A percentile compares a stretch with the other conserved stretches of the same genome.
Conservation (phyloP, 1,284 basidiomycete species). For the Microbotryomycetes sp. region DNA sequence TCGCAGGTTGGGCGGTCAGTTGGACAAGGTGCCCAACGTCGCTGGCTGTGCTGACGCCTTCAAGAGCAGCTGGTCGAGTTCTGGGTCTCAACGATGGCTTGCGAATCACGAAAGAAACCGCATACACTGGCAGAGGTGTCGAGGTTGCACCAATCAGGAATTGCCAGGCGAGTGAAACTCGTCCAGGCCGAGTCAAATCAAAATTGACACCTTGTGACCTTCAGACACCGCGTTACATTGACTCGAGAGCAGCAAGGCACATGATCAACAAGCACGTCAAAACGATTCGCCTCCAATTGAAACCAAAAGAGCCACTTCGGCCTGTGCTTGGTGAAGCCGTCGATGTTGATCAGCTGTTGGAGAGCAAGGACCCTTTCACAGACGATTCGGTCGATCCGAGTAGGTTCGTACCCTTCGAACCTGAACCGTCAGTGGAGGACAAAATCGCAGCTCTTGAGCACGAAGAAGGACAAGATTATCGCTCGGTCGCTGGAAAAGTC, state of each 20-base stretch:
- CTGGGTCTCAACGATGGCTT: slow-evolving; percentile 35
- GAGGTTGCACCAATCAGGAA: slow-evolving; percentile 49
- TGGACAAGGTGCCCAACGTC: neutral
- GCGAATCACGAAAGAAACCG: slow-evolving; percentile 34
- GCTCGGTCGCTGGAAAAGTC: slow-evolving; percentile 31
- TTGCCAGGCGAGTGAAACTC: slow-evolving; percentile 40
- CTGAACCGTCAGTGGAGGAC: slow-evolving; percentile 5
- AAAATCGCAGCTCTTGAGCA: slow-evolving; percentile 30
- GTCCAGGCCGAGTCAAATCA: slow-evolving; percentile 29
- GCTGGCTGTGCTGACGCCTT: neutral
- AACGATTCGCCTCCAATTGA: slow-evolving; percentile 9
- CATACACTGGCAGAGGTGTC: slow-evolving; percentile 50
- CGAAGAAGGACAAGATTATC: slow-evolving; percentile 33
- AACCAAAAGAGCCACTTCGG: neutral
- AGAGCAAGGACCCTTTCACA: slow-evolving; percentile 10
- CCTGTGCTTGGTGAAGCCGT: slow-evolving; percentile 12
- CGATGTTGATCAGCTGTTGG: neutral
- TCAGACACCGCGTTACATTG: slow-evolving; percentile 24
- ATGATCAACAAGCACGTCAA: slow-evolving; percentile 19
- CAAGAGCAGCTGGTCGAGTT: slow-evolving; percentile 33
- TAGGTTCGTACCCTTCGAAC: slow-evolving; percentile 3
- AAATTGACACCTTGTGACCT: neutral
- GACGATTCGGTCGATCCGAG: neutral
- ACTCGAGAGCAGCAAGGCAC: slow-evolving; percentile 13
- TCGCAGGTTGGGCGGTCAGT: slow-evolving; percentile 34